A percentile compares a stretch with the other conserved stretches of the same genome.
phyloP scores from a whole-genome alignment of 805 yeast genomes.

The Hanseniaspora taiwanica region DNA sequence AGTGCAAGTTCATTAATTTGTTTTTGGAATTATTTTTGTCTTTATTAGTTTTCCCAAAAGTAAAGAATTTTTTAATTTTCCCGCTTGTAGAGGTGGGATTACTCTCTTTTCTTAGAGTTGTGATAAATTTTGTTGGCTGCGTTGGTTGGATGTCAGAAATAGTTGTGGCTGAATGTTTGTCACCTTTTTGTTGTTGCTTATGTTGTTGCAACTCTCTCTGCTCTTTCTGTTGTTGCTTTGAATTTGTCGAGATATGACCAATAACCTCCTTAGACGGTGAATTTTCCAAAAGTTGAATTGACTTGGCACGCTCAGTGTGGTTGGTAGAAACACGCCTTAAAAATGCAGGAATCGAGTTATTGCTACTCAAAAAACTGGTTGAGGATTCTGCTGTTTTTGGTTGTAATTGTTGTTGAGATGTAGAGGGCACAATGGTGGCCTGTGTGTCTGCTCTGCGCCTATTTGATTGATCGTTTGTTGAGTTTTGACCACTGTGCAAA shows the following conservation, averaged over 20 bases:
- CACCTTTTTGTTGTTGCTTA: not conserved
- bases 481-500: not conserved
- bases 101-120: not conserved
- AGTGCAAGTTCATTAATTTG: no score
- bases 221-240: no score
- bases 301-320: no score
- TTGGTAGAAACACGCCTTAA: no score
- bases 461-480: not conserved
- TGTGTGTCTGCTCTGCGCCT: not conserved
- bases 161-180: not conserved
- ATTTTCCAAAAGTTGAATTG: no score
- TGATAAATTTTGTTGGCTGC: not conserved
- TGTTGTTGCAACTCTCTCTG: not conserved
- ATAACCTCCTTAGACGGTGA: no score
- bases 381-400: not conserved
- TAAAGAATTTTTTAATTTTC: not conserved
- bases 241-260: no score
- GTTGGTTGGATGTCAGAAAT: not conserved
- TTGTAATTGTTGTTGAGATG: no score
- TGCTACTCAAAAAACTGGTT: not conserved
- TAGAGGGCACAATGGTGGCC: no score
- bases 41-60: not conserved
- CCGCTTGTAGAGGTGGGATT: not conserved
- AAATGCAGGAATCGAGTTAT: not conserved
- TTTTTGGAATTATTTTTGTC: no score